These are phyloP conservation scores for Raphanus raphanistrum DNA, from an alignment of 345 rosid species.

Conservation along the genomic window DNA sequence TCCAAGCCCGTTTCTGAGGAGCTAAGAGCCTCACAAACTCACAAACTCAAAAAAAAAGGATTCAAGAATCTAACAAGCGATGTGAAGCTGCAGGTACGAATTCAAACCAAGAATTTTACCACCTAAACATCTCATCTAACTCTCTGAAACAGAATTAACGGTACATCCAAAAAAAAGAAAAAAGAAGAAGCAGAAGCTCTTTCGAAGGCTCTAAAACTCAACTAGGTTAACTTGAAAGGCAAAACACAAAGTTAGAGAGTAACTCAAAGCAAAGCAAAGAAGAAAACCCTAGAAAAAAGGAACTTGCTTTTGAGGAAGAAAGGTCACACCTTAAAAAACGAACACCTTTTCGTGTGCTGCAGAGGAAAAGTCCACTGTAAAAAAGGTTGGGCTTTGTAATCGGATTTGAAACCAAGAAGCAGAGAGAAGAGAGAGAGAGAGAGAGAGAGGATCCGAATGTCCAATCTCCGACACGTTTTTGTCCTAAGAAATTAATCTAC, in stretches of 20 bases:
- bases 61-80: too few species aligned
- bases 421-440: conserved; percentile 32
- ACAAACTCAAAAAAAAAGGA: too few species aligned
- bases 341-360: not conserved
- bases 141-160: conserved; percentile 10
- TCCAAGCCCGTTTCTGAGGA: not conserved
- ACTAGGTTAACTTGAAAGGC: conserved; percentile 26
- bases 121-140: not conserved
- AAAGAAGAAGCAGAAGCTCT: not conserved
- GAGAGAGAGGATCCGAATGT: conserved; percentile 29
- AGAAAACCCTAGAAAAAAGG: conserved; percentile 19
- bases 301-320: not conserved
- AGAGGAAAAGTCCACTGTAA: not conserved
- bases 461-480: conserved; percentile 34
- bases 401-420: not conserved
- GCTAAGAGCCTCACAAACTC: conserved; percentile 8
- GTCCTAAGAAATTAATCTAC: conserved; percentile 24
- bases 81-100: too few species aligned
- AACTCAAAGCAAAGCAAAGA: conserved; percentile 25
- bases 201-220: conserved; percentile 24
- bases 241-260: conserved; percentile 15
- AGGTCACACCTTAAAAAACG: conserved; percentile 16
- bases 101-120: not conserved
- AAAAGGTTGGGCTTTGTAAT: not conserved
- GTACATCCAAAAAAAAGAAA: conserved; percentile 6